Evolutionary conservation across 1,139 yeast species (phyloP).

Genomic region (Candida dubliniensis): DNA sequence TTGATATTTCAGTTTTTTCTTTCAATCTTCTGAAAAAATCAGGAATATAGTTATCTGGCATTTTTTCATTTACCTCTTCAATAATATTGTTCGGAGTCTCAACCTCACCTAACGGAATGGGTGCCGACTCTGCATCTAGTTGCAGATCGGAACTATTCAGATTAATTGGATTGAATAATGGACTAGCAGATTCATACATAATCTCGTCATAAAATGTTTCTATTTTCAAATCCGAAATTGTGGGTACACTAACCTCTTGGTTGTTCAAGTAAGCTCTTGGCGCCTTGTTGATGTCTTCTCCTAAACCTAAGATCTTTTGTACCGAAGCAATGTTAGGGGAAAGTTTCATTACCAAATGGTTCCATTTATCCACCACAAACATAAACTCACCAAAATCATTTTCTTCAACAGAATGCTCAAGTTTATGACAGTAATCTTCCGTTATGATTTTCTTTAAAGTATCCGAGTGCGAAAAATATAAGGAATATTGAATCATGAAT

Average conservation of each 20-base stretch:
- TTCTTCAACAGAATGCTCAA: constrained; percentile 32
- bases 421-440: constrained; percentile 32
- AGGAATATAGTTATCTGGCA: constrained; percentile 23
- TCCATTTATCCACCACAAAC: constrained; percentile 44
- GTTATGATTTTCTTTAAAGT: constrained; percentile 36
- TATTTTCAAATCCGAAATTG: constrained; percentile 24
- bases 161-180: constrained; percentile 11
- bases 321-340: constrained; percentile 27
- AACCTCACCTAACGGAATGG: constrained; percentile 1
- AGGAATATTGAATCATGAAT: constrained; percentile 42
- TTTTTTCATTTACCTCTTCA: constrained; percentile 7
- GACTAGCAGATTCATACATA: constrained; percentile 16
- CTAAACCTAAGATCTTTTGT: constrained; percentile 8
- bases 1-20: constrained; percentile 46
- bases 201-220: constrained; percentile 28
- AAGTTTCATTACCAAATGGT: constrained; percentile 35
- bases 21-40: constrained; percentile 34
- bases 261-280: constrained; percentile 26
- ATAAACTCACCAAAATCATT: constrained; percentile 38
- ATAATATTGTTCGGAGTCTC: constrained; percentile 12
- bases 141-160: constrained; percentile 6
- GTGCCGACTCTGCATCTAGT: constrained; percentile 1
- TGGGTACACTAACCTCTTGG: constrained; percentile 18
- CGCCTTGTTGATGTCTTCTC: constrained; percentile 34
- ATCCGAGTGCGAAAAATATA: constrained; percentile 41